Base-by-base conservation (phyloP, 1,139 yeast genomes). In the Candida tunisiensis region DNA sequence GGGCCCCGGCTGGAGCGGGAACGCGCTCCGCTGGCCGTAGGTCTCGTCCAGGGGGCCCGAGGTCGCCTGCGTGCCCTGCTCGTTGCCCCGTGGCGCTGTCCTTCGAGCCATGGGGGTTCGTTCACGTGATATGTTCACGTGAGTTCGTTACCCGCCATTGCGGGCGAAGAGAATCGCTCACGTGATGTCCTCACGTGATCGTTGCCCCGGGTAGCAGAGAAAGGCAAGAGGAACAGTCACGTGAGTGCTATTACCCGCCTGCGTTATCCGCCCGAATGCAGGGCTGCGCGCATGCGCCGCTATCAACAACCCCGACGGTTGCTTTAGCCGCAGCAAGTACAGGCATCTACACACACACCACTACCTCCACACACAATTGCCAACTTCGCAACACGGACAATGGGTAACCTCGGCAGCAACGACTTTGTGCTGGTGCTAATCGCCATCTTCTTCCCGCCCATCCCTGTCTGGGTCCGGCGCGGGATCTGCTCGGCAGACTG, bases 1-100 rank as follows among this genome's bases (percentile, higher is more conserved):
- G 5, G 10, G 8, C 6, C 12, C 28, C 17, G 17, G 19, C 5
- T 30, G 30, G 4, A 53, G 33, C 0, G 65, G 66, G 25, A 60
- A 57, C 15, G 62, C 65, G 15, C 55, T 33, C 12, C 60, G 35
- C 38, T 60, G 65, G 4, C 65, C 65, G 30, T 51, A 46, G 6
- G 42, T 34, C 2, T 51, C 52, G 33, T 60, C 64, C 15, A 60
- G 11, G n/a, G 15, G 19, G 23, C 36, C 36, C 15, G 31, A 29
- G 8, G 29, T 24, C 7, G 21, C 25, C 25, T 8, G 8, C 19
- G 9, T 23, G n/a, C 5, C 19, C 10, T n/a, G 10, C 8, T 6
- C 21, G 12, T 6, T 10, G 10, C 6, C 8, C 15, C 21, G 10
- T 6, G 8, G 15, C 5, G 21, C 7, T 24, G 22, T 21, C 13